These are phyloP conservation scores for Oryza meyeriana DNA, from an alignment of 176 grass and related monocot genomes.

Conservation along the genomic window DNA sequence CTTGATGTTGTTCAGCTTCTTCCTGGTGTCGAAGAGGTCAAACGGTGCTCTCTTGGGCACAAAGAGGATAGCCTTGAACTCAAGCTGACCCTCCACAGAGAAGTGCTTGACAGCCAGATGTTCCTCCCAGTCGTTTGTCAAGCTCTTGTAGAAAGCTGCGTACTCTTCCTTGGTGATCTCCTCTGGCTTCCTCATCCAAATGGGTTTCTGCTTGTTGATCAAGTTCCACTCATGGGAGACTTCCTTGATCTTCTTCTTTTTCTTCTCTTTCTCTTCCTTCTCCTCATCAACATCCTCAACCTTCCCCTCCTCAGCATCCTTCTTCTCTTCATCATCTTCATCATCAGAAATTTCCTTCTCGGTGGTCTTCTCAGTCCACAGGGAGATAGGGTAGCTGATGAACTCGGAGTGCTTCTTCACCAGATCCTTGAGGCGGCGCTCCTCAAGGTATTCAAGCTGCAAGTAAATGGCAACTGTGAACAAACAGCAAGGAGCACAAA, in stretches of 20 bases:
- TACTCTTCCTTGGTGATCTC: slow-evolving; percentile 94
- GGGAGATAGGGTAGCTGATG: slow-evolving; percentile 91
- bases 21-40: slow-evolving; percentile 81
- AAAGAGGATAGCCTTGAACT: slow-evolving; percentile 84
- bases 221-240: slow-evolving; percentile 79
- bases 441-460: slow-evolving; percentile 88
- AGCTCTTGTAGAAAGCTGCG: slow-evolving; percentile 90
- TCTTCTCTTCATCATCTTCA: slow-evolving; percentile 91
- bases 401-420: slow-evolving; percentile 95
- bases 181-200: slow-evolving; percentile 94
- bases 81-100: slow-evolving; percentile 91
- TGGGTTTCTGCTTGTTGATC: slow-evolving; percentile 92
- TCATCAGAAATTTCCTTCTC: slow-evolving; percentile 96
- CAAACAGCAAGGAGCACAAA: neutral
- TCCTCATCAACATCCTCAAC: slow-evolving; percentile 91
- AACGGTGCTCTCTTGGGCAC: slow-evolving; percentile 84
- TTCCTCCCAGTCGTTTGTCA: slow-evolving; percentile 95
- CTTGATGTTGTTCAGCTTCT: slow-evolving; percentile 93
- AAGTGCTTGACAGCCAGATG: slow-evolving; percentile 88
- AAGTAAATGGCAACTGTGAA: neutral
- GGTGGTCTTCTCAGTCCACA: slow-evolving; percentile 88
- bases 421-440: slow-evolving; percentile 82
- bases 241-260: slow-evolving; percentile 87
- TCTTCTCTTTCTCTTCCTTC: slow-evolving; percentile 79
- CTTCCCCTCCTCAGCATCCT: slow-evolving; percentile 84